A percentile compares a stretch with the other conserved stretches of the same genome.
Conservation (phyloP, 2,329 filamentous ascomycete genomes). For the Dactylellina drechsleri region DNA sequence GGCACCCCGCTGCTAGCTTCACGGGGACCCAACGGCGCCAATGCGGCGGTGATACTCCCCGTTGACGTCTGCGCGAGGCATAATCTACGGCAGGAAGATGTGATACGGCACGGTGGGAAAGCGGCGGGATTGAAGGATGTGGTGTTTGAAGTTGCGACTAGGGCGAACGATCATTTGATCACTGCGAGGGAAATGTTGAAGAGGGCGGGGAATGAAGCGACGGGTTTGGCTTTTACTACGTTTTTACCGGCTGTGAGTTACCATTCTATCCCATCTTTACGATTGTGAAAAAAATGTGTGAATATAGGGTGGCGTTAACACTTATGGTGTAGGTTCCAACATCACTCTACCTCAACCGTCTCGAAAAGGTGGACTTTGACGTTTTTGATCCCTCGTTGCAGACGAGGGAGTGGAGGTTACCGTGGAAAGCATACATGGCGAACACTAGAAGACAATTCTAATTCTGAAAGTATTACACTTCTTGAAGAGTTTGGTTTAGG, state of each 20-base stretch:
- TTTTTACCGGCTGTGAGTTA: constrained; percentile 65
- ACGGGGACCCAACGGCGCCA: constrained; percentile 9
- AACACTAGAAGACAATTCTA: constrained; percentile 55
- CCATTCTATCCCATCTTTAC: constrained; percentile 59
- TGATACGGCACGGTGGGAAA: constrained; percentile 77
- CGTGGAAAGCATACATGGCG: constrained; percentile 70
- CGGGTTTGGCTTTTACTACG: constrained; percentile 68
- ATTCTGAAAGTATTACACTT: too few relatives aligned
- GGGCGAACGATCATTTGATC: constrained; percentile 94
- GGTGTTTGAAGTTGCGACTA: constrained; percentile 88
- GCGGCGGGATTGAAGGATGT: constrained; percentile 86
- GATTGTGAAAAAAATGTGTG: too few relatives aligned
- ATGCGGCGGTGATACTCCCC: constrained; percentile 75
- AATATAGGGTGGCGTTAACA: too few relatives aligned
- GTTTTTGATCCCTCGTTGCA: constrained; percentile 74
- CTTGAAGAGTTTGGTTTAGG: too few relatives aligned
- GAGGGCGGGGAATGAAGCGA: constrained; percentile 79
- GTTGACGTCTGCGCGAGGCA: constrained; percentile 87
- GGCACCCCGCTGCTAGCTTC: constrained; percentile 90
- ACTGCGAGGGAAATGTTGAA: constrained; percentile 91
- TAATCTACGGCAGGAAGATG: constrained; percentile 85
- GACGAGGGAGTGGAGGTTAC: constrained; percentile 81
- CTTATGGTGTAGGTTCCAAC: constrained; percentile 75
- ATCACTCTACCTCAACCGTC: constrained; percentile 77
- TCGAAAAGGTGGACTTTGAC: constrained; percentile 87